Base-by-base conservation (phyloP, 805 yeast genomes). In the Metschnikowia sp. region DNA sequence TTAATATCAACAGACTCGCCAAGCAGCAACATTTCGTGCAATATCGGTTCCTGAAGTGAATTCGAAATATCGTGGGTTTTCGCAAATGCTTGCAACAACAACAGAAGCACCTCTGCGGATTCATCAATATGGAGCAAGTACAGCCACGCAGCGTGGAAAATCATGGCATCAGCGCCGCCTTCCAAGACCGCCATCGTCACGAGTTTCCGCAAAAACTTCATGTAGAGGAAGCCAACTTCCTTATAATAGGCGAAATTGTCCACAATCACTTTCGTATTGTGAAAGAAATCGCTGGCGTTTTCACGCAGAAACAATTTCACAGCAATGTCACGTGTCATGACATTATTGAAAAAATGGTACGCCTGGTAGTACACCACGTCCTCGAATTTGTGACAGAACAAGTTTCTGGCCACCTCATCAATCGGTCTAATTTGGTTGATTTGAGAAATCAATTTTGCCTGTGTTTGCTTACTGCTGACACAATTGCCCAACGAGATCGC, bases 331-430 rank as follows among this genome's bases (percentile, higher is more conserved):
- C 30, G 22, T 30, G 51, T 56, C 49, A 70, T 42, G 28, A 64
- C 37, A 49, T 71, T 68, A 39, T 58, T 66, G 41, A 71, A 53
- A 47, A 68, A 48, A 51, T 72, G 76, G 39, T 65, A 53, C 6
- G 66, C 58, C 52, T 72, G 77, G 46, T 57, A 59, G 45, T 69
- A 75, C 6, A 72, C 60, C 7, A 71, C 60, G 46, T 72, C 76
- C 28, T 55, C 56, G 46, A 65, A 59, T 1, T 44, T 18, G 45
- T 38, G 26, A 34, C 33, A 44, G 60, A 66, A 40, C 53, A 68
- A 4, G 39, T 36, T 36, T n/a, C 36, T 15, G 15, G 65, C 50
- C 22, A 69, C 62, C 3, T 15, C 18, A 3, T 44, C 44, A 13
- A 58, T 36, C 8, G 48, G 37, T 4, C 28, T 38, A 4, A 36